Evolutionary conservation across 2,329 filamentous ascomycete species (phyloP).

Genomic region (Aspergillus arachidicola): DNA sequence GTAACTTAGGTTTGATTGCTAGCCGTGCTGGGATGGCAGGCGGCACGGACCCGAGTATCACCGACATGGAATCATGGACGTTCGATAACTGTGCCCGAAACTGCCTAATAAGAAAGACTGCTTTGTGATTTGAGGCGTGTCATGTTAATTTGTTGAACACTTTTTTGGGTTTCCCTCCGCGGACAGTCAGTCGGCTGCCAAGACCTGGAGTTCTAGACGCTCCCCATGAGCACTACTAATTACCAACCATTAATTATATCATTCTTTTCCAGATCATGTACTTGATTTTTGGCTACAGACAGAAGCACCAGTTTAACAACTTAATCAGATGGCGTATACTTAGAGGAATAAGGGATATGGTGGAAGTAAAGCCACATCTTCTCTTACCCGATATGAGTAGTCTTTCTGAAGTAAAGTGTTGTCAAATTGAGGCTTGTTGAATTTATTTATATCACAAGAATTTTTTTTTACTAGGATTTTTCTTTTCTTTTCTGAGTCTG

Average conservation of each 20-base stretch:
- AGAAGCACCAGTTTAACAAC: neutral
- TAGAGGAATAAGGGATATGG: neutral
- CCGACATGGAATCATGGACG: slow-evolving; percentile 26
- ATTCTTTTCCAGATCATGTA: neutral
- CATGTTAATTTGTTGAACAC: neutral
- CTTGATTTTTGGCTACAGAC: neutral
- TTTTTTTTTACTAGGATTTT: no score
- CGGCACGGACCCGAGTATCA: slow-evolving; percentile 21
- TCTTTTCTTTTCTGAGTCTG: neutral
- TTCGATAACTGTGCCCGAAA: neutral
- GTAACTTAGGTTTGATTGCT: slow-evolving; percentile 10
- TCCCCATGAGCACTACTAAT: no score
- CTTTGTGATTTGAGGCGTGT: neutral
- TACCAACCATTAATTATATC: neutral
- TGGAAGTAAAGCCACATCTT: neutral
- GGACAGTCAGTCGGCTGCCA: slow-evolving; percentile 5
- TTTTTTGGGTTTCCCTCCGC: neutral
- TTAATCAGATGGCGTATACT: neutral
- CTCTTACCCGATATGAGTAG: no score
- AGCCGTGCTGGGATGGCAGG: slow-evolving; percentile 22
- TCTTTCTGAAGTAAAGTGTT: neutral
- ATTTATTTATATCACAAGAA: neutral
- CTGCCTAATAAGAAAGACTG: neutral
- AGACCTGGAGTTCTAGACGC: slow-evolving; percentile 1
- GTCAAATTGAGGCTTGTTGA: neutral